These are phyloP conservation scores for Testicularia cyperi DNA, from an alignment of 1,284 basidiomycete species.

Conservation along the genomic window DNA sequence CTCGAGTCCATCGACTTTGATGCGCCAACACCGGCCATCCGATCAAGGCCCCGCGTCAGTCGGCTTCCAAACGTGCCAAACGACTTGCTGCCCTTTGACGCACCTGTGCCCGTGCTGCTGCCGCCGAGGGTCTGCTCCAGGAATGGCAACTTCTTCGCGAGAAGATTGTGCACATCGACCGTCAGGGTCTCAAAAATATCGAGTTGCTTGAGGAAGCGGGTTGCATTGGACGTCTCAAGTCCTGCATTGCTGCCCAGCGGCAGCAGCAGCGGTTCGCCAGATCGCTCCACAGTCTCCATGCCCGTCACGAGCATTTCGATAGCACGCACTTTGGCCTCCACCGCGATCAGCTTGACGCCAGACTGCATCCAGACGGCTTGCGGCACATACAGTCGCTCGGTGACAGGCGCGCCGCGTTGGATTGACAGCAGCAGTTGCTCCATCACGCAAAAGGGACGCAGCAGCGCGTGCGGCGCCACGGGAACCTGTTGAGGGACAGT, in stretches of 20 bases:
- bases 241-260: slow-evolving; percentile 31
- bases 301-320: slow-evolving; percentile 75
- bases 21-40: slow-evolving; percentile 67
- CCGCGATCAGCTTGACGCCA: slow-evolving; percentile 76
- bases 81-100: slow-evolving; percentile 10
- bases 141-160: slow-evolving; percentile 77
- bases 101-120: slow-evolving; percentile 63
- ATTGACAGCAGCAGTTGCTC: slow-evolving; percentile 27
- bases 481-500: neutral
- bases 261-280: slow-evolving; percentile 21
- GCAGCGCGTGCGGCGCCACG: slow-evolving; percentile 6
- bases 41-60: slow-evolving; percentile 79
- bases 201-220: slow-evolving; percentile 61
- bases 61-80: slow-evolving; percentile 70
- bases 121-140: slow-evolving; percentile 64
- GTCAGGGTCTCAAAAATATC: slow-evolving; percentile 81
- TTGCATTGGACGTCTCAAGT: slow-evolving; percentile 31
- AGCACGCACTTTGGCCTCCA: slow-evolving; percentile 81
- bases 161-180: slow-evolving; percentile 67
- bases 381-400: slow-evolving; percentile 81
- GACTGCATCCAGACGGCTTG: slow-evolving; percentile 76
- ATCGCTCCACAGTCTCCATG: slow-evolving; percentile 69
- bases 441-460: slow-evolving; percentile 34
- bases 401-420: slow-evolving; percentile 75
- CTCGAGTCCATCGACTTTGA: slow-evolving; percentile 64